These are phyloP conservation scores for Kuraishia hungarica DNA, from an alignment of 805 yeast species.

Conservation along the genomic window DNA sequence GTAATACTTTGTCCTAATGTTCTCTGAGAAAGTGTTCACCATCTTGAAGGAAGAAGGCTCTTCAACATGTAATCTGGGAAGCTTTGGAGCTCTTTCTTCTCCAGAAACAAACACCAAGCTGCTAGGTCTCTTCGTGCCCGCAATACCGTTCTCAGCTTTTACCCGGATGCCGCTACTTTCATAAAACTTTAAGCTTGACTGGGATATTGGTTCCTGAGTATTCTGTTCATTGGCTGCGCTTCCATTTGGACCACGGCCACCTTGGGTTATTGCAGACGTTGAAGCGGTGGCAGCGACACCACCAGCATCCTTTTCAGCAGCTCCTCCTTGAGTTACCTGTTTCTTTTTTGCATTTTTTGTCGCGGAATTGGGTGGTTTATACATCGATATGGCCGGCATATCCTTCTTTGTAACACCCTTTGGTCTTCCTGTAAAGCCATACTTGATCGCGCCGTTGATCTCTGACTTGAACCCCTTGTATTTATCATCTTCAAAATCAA, in stretches of 20 bases:
- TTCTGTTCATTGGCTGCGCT: neutral
- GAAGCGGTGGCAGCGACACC: too few species aligned
- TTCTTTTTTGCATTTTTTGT: neutral
- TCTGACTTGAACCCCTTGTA: slow-evolving; percentile 1
- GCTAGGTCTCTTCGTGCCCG: neutral
- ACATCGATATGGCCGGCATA: neutral
- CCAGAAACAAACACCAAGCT: neutral
- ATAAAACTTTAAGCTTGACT: neutral
- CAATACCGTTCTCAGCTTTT: neutral
- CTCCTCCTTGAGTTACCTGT: too few species aligned
- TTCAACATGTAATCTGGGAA: neutral
- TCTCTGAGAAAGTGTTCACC: slow-evolving; percentile 3
- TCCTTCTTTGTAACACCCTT: neutral
- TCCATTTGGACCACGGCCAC: too few species aligned
- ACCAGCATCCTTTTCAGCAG: too few species aligned
- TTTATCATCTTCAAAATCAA: slow-evolving; percentile 29
- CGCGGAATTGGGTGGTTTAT: neutral
- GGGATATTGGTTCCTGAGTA: neutral
- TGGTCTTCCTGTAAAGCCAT: slow-evolving; percentile 6
- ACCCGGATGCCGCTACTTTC: neutral
- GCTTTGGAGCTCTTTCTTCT: neutral
- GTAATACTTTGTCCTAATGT: slow-evolving; percentile 1
- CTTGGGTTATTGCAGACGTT: too few species aligned
- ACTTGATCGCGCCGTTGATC: slow-evolving; percentile 3
- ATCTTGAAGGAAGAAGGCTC: neutral